Conservation (phyloP, 352 stramenopile genomes). For the Globisporangium cylindrosporum region DNA sequence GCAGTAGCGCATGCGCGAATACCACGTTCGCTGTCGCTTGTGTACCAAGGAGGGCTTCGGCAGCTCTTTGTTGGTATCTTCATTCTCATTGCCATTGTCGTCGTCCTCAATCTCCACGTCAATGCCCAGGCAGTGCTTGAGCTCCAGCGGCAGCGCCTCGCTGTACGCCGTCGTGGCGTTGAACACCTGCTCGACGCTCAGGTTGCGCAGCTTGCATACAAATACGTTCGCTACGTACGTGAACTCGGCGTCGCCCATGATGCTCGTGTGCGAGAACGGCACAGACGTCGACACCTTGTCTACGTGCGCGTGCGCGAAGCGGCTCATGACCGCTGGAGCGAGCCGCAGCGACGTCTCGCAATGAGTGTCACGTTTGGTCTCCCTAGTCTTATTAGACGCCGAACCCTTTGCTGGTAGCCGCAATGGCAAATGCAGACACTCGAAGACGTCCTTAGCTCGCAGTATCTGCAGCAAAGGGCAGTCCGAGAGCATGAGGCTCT, state of each 20-base stretch:
- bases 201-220: conserved; percentile 39
- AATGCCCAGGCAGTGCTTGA: conserved; percentile 31
- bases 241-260: conserved; percentile 42
- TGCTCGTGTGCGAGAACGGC: conserved; percentile 52
- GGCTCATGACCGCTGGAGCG: conserved; percentile 33
- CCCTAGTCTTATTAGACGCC: neutral
- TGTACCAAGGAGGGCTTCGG: neutral
- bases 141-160: conserved; percentile 27
- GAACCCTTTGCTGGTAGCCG: conserved; percentile 16
- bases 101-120: conserved; percentile 17
- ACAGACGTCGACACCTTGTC: conserved; percentile 21
- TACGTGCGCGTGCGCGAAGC: conserved; percentile 35
- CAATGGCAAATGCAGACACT: conserved; percentile 39
- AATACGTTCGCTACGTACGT: conserved; percentile 58
- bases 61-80: neutral
- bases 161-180: conserved; percentile 37
- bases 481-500: conserved; percentile 37
- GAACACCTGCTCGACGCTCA: conserved; percentile 29
- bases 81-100: neutral
- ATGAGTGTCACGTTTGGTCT: conserved; percentile 26
- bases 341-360: conserved; percentile 30
- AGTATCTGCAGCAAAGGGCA: conserved; percentile 39
- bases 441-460: conserved; percentile 49
- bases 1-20: conserved; percentile 35
- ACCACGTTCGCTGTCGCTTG: conserved; percentile 7